Evolutionary conservation across 805 yeast genomes (phyloP), one percentile per base, ranked within the genome.

Genomic region (Nadsonia fulvescens): DNA sequence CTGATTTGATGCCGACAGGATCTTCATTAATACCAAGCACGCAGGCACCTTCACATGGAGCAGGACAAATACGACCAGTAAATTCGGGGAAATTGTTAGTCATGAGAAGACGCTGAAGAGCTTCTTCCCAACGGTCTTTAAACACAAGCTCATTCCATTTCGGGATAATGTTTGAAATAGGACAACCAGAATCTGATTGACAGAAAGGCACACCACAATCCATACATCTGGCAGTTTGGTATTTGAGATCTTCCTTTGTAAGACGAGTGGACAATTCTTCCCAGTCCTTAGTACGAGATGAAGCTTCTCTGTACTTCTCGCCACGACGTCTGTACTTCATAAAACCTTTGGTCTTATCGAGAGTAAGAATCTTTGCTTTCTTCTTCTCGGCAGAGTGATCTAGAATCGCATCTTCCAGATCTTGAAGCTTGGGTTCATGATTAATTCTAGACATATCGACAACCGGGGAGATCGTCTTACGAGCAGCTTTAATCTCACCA

Each of bases 181-280:
- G 98, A 59, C 98, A 86, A 33, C 98, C 98, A 22, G 93, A 77
- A 52, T 86, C 96, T 24, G 93, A 75, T 46, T 86, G 91, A 63
- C 98, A 86, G 69, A 86, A 86, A 32, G 98, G 98, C 42, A 89
- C 91, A 61, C 98, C 98, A 63, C 98, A 86, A 56, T 86, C 96
- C 93, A 89, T 86, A 65, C 98, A 86, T 54, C 98, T 70, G 9
- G 96, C 94, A 32, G 96, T 78, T 59, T 86, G 95, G 49, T 64
- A 67, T 49, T 71, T 67, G 44, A 86, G 72, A 39, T 89, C 96
- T 27, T 76, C 82, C 53, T 78, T 76, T 31, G 81, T 60, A 40
- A 86, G 61, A 30, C 93, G 68, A 8, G 68, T 55, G 8, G 91
- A 70, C 49, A 86, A 63, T 55, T 86, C 96, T 37, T 74, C 67